Conservation (phyloP, 2,329 filamentous ascomycete genomes). For the Arthrobotrys entomopaga region DNA sequence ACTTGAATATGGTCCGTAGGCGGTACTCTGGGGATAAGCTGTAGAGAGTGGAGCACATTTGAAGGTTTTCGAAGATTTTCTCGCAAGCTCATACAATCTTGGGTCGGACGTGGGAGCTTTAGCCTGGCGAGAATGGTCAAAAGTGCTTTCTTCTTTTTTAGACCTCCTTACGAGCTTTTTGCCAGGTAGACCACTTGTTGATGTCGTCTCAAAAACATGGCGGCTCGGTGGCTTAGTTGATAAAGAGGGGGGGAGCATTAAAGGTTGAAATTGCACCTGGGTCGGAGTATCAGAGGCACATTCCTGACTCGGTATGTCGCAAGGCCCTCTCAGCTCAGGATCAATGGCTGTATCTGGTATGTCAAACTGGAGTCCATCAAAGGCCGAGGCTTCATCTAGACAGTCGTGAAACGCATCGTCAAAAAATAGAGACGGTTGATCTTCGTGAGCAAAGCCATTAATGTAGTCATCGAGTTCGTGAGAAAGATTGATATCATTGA, state of each 20-base stretch:
- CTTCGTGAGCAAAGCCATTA: slow-evolving; percentile 23
- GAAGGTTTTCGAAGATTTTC: slow-evolving; percentile 4
- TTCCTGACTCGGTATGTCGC: not conserved
- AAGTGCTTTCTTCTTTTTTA: slow-evolving; percentile 48
- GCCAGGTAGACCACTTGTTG: not conserved
- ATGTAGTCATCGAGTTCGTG: slow-evolving; percentile 51
- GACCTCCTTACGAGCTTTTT: slow-evolving; percentile 35
- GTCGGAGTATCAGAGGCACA: not conserved
- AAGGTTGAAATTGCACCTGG: not conserved
- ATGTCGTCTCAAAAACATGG: not conserved
- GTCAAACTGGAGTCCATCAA: not conserved
- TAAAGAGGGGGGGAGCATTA: not conserved
- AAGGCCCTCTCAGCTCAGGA: slow-evolving; percentile 16
- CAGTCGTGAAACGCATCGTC: slow-evolving; percentile 26
- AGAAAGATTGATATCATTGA: slow-evolving; percentile 20
- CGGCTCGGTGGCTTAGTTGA: not conserved
- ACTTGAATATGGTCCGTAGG: not conserved
- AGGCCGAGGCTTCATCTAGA: not conserved
- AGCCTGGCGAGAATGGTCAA: slow-evolving; percentile 26
- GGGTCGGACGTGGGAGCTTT: slow-evolving; percentile 20
- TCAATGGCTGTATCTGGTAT: slow-evolving; percentile 39
- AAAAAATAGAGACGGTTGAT: slow-evolving; percentile 27
- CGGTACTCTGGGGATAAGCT: not conserved
- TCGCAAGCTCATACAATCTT: slow-evolving; percentile 33
- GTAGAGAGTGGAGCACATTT: slow-evolving; percentile 2